Evolutionary conservation across 106 monocot genomes (phyloP), one percentile per base, ranked within the genome.

Genomic region (Cymbidium sinense): DNA sequence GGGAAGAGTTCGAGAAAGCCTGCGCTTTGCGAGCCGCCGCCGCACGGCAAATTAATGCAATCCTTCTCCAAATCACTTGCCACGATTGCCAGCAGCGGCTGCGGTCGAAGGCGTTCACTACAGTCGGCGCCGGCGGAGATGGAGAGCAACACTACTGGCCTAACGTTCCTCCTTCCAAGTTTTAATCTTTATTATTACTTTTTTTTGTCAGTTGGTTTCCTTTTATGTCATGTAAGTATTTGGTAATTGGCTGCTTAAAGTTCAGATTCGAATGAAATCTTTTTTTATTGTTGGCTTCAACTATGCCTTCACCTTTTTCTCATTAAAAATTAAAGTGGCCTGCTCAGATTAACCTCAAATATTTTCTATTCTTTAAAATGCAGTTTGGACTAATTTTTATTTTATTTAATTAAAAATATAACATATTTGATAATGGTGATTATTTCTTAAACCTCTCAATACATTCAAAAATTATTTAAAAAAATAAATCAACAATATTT

Each of bases 31-130:
- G 86, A 4, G 84, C 82, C 21, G 86, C 79, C 25, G 86, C 89
- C 1, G 44, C 80, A 20, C 74, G 78, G 69, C 79, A 87, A 34
- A 81, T 89, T 39, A 76, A 80, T 47, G 70, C 84, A 2, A 64
- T 70, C 1, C 50, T 87, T 36, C 64, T 82, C 1, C 82, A 89
- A 54, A 84, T 89, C 58, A 89, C 89, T 28, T 89, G 89, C 75
- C 74, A 79, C 28, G 54, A 79, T 13, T 89, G 89, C 84, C 79
- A 72, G 81, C 25, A 80, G 35, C 58, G 73, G 75, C 79, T 86
- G 29, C 10, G 67, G 31, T 67, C 31, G 1, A 33, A 67, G 61
- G 47, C 47, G 47, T 1, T 61, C 27, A 27, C 61, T 8, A 27
- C 61, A 4, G 21, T 43, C 23, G 73, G n/a, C 5, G 23, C 4